Percentiles rank a stretch among this genome's conserved stretches.
phyloP scores from a whole-genome alignment of 225 moss, liverwort and hornwort genomes.

The Climacium dendroides region DNA sequence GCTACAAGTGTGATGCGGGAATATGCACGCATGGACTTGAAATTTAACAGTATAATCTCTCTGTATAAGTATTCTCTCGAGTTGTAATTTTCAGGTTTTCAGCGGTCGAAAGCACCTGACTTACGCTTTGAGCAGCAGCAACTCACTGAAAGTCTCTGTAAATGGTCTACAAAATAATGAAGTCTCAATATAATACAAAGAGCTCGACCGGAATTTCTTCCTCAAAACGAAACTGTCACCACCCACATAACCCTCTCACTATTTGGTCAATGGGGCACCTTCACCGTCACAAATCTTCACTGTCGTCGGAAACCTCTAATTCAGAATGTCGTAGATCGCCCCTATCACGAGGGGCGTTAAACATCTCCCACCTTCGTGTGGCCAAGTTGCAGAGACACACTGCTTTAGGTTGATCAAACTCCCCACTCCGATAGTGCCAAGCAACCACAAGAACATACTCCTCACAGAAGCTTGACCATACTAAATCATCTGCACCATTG shows the following conservation, averaged over 20 bases:
- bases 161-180: not conserved
- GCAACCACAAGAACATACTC: conserved; percentile 14
- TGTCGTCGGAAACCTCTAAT: not conserved
- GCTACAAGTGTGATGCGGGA: not conserved
- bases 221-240: not conserved
- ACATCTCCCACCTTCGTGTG: conserved; percentile 13
- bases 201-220: not conserved
- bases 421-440: conserved; percentile 2
- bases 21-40: not conserved
- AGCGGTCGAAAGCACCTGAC: not conserved
- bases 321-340: not conserved
- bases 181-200: not conserved
- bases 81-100: not conserved
- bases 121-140: not conserved
- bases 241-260: not conserved
- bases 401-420: not conserved
- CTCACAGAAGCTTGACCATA: conserved; percentile 22
- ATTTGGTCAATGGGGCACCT: not conserved
- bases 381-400: conserved; percentile 12
- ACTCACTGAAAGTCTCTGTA: not conserved
- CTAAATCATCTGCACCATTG: not conserved
- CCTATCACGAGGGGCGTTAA: not conserved
- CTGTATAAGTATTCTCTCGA: not conserved
- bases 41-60: not conserved
- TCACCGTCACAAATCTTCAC: not conserved